Evolutionary conservation across 176 grass and related monocot species (phyloP).

Genomic region (Elaeis guineensis): DNA sequence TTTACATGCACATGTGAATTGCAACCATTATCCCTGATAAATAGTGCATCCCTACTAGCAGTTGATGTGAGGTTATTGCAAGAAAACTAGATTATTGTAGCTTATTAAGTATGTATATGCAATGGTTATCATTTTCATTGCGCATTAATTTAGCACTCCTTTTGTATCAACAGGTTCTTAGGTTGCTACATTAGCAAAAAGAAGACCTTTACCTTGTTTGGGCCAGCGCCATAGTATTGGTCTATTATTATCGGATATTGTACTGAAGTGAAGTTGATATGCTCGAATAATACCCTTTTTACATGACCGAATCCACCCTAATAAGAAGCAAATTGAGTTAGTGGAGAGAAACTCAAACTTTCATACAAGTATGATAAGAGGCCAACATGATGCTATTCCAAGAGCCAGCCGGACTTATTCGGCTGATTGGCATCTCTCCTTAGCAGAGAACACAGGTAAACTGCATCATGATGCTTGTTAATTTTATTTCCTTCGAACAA

Average conservation of each 20-base stretch:
- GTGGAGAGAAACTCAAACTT: not conserved
- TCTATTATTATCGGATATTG: slow-evolving; percentile 9
- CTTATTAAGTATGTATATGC: too few relatives aligned
- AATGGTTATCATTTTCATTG: too few relatives aligned
- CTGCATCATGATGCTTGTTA: not conserved
- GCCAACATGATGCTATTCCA: not conserved
- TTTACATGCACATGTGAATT: too few relatives aligned
- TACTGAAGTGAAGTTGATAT: not conserved
- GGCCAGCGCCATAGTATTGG: slow-evolving; percentile 6
- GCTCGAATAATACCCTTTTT: not conserved
- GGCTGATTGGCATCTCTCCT: too few relatives aligned
- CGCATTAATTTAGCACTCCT: too few relatives aligned
- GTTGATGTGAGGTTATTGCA: too few relatives aligned
- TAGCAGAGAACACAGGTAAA: too few relatives aligned
- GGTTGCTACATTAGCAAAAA: not conserved
- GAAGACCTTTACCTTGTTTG: not conserved
- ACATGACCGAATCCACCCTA: slow-evolving; percentile 12
- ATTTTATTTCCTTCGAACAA: not conserved
- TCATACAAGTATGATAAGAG: not conserved
- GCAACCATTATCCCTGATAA: too few relatives aligned
- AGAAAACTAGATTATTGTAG: too few relatives aligned
- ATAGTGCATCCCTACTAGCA: too few relatives aligned
- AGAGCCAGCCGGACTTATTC: too few relatives aligned
- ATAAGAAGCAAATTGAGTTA: not conserved
- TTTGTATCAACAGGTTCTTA: too few relatives aligned